phyloP scores from a whole-genome alignment of 768 basidiomycete genomes.

The Boletus patriciae region DNA sequence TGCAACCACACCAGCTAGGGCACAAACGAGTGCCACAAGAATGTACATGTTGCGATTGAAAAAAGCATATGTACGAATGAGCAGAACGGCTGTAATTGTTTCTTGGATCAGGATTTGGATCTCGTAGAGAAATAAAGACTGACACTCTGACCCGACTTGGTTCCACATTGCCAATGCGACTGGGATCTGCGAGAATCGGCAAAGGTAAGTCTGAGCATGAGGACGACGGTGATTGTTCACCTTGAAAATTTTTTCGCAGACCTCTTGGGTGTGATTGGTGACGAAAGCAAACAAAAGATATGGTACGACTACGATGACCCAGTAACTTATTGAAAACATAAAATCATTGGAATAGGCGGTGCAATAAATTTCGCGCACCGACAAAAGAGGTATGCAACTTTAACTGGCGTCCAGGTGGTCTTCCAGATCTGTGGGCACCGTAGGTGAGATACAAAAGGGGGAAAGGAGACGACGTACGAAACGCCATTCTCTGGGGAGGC shows the following conservation, averaged over 20 bases:
- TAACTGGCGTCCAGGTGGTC: slow-evolving; percentile 82
- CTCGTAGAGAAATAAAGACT: slow-evolving; percentile 16
- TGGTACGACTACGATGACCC: slow-evolving; percentile 79
- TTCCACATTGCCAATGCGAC: slow-evolving; percentile 86
- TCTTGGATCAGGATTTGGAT: slow-evolving; percentile 5
- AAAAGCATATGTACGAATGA: slow-evolving; percentile 84
- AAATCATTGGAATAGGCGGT: slow-evolving; percentile 1
- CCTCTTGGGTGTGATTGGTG: slow-evolving; percentile 59
- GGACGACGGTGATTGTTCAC: slow-evolving; percentile 34
- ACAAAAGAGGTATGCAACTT: slow-evolving; percentile 81
- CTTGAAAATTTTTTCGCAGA: slow-evolving; percentile 70
- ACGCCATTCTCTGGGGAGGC: slow-evolving; percentile 72
- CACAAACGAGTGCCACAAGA: slow-evolving; percentile 60
- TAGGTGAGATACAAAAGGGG: background rate
- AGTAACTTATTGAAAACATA: slow-evolving; percentile 52
- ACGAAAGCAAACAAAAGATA: slow-evolving; percentile 78
- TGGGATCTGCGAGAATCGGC: slow-evolving; percentile 53
- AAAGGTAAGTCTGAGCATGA: background rate
- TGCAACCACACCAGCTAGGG: slow-evolving; percentile 70
- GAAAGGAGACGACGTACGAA: slow-evolving; percentile 49
- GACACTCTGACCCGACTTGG: slow-evolving; percentile 80
- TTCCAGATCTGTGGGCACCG: slow-evolving; percentile 63
- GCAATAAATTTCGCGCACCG: slow-evolving; percentile 49
- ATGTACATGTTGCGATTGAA: slow-evolving; percentile 76
- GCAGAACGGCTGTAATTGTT: slow-evolving; percentile 56